Conservation (phyloP, 139 green algal species). For the Raphidocelis subcapitata region DNA sequence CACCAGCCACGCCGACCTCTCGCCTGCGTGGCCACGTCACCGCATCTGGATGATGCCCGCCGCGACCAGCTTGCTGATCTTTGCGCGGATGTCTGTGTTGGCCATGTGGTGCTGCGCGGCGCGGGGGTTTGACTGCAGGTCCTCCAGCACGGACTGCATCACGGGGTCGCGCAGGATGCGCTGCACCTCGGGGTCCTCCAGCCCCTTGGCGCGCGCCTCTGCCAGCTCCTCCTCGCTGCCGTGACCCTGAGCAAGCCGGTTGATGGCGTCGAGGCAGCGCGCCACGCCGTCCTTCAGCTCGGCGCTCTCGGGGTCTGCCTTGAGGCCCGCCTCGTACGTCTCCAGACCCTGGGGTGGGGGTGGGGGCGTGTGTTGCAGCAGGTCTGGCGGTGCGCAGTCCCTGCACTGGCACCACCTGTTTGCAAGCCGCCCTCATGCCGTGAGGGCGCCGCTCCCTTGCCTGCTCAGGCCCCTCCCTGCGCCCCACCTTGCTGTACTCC, state of each 20-base stretch:
- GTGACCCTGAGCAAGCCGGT: constrained; percentile 47
- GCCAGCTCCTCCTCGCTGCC: constrained; percentile 90
- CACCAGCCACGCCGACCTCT: no score
- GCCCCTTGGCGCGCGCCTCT: constrained; percentile 77
- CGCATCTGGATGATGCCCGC: constrained; percentile 90
- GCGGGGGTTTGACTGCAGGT: constrained; percentile 90
- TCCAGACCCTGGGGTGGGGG: constrained; percentile 52
- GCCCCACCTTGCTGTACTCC: constrained; percentile 80
- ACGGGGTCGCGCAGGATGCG: constrained; percentile 92
- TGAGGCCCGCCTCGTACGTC: constrained; percentile 84
- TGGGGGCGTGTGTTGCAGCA: no score
- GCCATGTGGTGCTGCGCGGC: constrained; percentile 82
- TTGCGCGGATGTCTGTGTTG: constrained; percentile 85
- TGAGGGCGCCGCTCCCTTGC: no score
- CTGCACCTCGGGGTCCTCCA: constrained; percentile 96
- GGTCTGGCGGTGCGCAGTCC: no score
- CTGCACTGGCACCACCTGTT: no score
- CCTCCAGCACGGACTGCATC: constrained; percentile 85
- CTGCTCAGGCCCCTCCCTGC: no score
- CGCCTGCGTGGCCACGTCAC: constrained; percentile 17
- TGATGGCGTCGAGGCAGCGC: constrained; percentile 75
- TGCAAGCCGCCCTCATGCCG: no score
- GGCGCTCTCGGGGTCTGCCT: constrained; percentile 83
- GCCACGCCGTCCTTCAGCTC: constrained; percentile 93
- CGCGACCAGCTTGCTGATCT: constrained; percentile 95